Conservation (phyloP, 2,329 filamentous ascomycete species). For the Amesomyces nigricolor region DNA sequence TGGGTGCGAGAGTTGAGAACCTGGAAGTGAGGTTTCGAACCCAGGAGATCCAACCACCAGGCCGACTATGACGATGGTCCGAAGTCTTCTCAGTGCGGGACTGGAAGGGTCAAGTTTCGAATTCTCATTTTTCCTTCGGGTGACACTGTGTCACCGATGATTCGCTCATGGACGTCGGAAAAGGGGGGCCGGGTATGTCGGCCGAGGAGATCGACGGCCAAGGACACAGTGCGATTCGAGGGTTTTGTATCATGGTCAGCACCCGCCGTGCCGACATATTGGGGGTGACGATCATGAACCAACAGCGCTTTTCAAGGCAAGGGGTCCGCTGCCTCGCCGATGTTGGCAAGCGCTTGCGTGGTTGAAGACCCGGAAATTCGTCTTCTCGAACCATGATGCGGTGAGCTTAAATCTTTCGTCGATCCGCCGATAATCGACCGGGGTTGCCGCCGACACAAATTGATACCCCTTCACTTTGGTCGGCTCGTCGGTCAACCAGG, state of each 20-base stretch:
- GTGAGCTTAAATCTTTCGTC: too few relatives aligned
- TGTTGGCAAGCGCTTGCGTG: too few relatives aligned
- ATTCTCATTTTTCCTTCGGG: background rate
- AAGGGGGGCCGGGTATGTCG: constrained; percentile 10
- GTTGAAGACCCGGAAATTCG: too few relatives aligned
- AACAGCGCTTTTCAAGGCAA: too few relatives aligned
- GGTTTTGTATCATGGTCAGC: too few relatives aligned
- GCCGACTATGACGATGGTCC: constrained; percentile 13
- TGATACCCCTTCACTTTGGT: too few relatives aligned
- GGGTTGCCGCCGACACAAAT: too few relatives aligned
- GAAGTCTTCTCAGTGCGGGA: background rate
- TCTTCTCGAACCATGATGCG: too few relatives aligned
- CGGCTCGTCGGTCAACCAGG: too few relatives aligned
- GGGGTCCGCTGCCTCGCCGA: too few relatives aligned
- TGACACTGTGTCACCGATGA: constrained; percentile 16
- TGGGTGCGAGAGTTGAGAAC: background rate
- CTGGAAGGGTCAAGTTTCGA: background rate
- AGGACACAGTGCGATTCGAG: constrained; percentile 12
- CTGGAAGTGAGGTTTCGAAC: background rate
- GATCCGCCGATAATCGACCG: too few relatives aligned
- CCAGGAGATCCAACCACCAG: constrained; percentile 3
- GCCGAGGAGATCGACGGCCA: constrained; percentile 7
- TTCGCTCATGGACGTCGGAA: constrained; percentile 4
- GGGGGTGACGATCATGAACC: background rate
- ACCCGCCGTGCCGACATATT: too few relatives aligned